Percentiles rank a stretch among this genome's conserved stretches.
Conservation (phyloP, 164 flowering plant species). For the Nymphaea colorata region DNA sequence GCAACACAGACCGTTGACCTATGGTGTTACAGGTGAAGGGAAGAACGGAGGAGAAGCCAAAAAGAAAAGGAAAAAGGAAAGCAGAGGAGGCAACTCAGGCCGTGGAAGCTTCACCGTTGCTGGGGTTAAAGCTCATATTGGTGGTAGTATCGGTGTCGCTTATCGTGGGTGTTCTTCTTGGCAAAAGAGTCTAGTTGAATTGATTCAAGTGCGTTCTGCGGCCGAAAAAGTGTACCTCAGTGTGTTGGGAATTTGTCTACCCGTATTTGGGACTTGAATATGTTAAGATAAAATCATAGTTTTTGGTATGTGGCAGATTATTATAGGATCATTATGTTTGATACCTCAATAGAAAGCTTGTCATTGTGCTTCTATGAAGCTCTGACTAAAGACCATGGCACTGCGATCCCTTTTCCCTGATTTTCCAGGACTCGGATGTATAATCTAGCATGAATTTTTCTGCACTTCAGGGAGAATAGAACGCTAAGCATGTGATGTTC, state of each 20-base stretch:
- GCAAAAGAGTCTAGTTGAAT: constrained; percentile 50
- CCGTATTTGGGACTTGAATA: too few relatives aligned
- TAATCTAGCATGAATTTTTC: too few relatives aligned
- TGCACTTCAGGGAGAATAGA: too few relatives aligned
- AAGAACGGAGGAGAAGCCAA: constrained; percentile 10
- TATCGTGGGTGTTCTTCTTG: constrained; percentile 71
- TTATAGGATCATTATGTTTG: too few relatives aligned
- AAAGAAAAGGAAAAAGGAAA: constrained; percentile 67
- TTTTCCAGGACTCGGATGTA: too few relatives aligned
- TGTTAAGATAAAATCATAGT: too few relatives aligned
- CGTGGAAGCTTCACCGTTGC: constrained; percentile 21
- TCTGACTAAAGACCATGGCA: too few relatives aligned
- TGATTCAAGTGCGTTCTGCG: not conserved
- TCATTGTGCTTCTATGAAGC: too few relatives aligned
- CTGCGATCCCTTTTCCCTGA: too few relatives aligned
- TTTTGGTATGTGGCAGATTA: too few relatives aligned
- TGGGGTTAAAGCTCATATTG: constrained; percentile 44
- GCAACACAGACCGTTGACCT: not conserved
- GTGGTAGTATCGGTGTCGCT: constrained; percentile 77
- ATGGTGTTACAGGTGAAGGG: not conserved
- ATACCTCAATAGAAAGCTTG: too few relatives aligned
- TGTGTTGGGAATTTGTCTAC: not conserved
- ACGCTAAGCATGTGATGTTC: too few relatives aligned
- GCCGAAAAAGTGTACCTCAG: not conserved
- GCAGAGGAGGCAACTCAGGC: constrained; percentile 42